Base-by-base conservation (phyloP, 2,329 filamentous ascomycete genomes). In the Cryphonectria parasitica region DNA sequence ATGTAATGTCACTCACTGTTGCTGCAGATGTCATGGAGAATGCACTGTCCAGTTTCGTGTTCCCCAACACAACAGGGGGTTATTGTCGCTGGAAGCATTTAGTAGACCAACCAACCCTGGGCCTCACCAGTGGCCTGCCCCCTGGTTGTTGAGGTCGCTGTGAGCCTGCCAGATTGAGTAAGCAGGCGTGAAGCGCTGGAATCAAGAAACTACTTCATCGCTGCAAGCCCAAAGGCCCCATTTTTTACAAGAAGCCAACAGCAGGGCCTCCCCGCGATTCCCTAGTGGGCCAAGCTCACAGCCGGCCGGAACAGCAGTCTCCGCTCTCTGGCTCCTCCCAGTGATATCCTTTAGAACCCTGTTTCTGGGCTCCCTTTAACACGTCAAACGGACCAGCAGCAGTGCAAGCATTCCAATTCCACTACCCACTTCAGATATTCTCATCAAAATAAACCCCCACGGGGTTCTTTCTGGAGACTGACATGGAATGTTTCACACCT, bases 181-280 rank as follows among this genome's bases (percentile, higher is more conserved):
- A 22, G 22, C 43, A 45, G 45, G 45, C 45, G 22, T 49, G 45
- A n/a, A 22, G 36, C 36, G 17, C 41, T 49, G 8, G 19, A n/a
- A n/a, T 11, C 3, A n/a, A 10, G 7, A 49, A 49, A 7, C 22
- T 49, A 6, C 13, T 17, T 4, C 19, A 22, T 22, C 43, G 4
- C 43, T 45, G 17, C 7, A 22, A 25, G 49, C 8, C 19, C n/a
- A 54, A n/a, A 4, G n/a, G 52, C 25, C n/a, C 52, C 11, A 25
- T 54, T 28, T 54, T 54, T 13, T 56, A 5, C 13, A 22, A 7
- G 17, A 56, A 58, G 54, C 28, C 25, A 15, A 13, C 8, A n/a
- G 25, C 7, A 41, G 36, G 60, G 60, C 22, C 36, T 62, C 60
- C 60, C 60, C 60, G 60, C 60, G 60, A 61, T 61, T 61, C 22